Percentiles rank a stretch among this genome's conserved stretches.
Conservation (phyloP, 768 basidiomycete genomes). For the Butyriboletus loyo region DNA sequence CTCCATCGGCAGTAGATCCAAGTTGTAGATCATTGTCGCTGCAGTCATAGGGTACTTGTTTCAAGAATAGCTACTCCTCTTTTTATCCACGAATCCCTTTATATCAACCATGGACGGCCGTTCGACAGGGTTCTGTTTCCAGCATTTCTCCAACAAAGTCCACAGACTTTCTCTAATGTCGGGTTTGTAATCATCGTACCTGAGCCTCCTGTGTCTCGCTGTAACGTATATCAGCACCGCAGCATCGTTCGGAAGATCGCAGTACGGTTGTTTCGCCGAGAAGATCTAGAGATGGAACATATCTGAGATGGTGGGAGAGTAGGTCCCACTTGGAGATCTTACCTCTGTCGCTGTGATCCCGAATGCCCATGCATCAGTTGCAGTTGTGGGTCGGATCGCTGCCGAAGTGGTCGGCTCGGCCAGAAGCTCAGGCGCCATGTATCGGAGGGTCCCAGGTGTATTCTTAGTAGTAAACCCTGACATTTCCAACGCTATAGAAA, state of each 20-base stretch:
- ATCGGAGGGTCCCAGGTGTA: conserved; percentile 36
- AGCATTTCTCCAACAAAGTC: conserved; percentile 19
- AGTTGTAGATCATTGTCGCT: conserved; percentile 17
- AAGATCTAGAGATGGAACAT: conserved; percentile 17
- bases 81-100: conserved; percentile 17
- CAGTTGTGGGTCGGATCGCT: conserved; percentile 20
- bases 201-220: conserved; percentile 6
- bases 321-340: background rate
- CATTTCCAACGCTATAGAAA: conserved; percentile 35
- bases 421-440: conserved; percentile 39
- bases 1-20: conserved; percentile 22
- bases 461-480: conserved; percentile 36
- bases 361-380: conserved; percentile 37
- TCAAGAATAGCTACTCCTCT: conserved; percentile 15
- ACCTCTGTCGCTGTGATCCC: conserved; percentile 38
- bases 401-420: conserved; percentile 12
- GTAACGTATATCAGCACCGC: conserved; percentile 18
- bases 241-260: conserved; percentile 10
- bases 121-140: conserved; percentile 9
- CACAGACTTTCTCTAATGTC: conserved; percentile 20
- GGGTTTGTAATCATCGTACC: conserved; percentile 16
- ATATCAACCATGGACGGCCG: conserved; percentile 15
- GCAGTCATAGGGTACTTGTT: background rate
- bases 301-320: background rate
- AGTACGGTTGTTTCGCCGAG: conserved; percentile 22